Percentiles rank a stretch among this genome's conserved stretches.
These are phyloP conservation scores for Sporodiniella umbellata DNA, from an alignment of 371 early-diverging fungal species.

Conservation along the genomic window DNA sequence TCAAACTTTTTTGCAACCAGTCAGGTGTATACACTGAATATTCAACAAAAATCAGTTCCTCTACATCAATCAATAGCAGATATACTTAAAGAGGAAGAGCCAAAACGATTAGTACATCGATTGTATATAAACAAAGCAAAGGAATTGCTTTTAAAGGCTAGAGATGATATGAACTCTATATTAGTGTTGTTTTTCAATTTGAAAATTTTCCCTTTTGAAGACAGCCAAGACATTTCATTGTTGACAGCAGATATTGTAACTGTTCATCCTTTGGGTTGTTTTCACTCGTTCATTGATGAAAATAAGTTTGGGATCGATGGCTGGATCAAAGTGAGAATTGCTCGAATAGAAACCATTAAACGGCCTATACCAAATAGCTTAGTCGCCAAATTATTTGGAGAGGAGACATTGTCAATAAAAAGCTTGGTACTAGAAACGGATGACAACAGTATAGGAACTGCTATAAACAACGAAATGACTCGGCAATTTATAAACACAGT, in stretches of 20 bases:
- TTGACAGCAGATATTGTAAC: constrained; percentile 22
- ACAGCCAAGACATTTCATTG: constrained; percentile 3
- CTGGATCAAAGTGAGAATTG: constrained; percentile 22
- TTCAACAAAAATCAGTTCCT: neutral
- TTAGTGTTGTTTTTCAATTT: constrained; percentile 24
- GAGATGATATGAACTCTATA: constrained; percentile 16
- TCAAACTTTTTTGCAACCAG: neutral
- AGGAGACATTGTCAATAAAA: neutral
- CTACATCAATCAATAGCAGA: constrained; percentile 2
- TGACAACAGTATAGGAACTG: neutral
- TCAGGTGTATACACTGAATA: constrained; percentile 7
- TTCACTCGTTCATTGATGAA: constrained; percentile 15
- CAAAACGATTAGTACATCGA: constrained; percentile 12
- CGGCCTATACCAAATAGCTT: neutral
- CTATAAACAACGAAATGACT: constrained; percentile 5
- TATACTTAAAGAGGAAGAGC: neutral
- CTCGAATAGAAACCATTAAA: neutral
- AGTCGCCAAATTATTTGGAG: neutral
- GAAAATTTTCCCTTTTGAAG: neutral
- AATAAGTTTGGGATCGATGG: constrained; percentile 1
- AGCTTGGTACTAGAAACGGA: neutral
- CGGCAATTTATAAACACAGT: constrained; percentile 3
- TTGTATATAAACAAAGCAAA: constrained; percentile 31
- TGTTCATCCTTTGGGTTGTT: constrained; percentile 32
- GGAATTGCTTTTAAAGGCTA: constrained; percentile 21